A percentile compares a stretch with the other conserved stretches of the same genome.
Evolutionary conservation across 768 basidiomycete genomes (phyloP).

Genomic region (Ramaria sp.): DNA sequence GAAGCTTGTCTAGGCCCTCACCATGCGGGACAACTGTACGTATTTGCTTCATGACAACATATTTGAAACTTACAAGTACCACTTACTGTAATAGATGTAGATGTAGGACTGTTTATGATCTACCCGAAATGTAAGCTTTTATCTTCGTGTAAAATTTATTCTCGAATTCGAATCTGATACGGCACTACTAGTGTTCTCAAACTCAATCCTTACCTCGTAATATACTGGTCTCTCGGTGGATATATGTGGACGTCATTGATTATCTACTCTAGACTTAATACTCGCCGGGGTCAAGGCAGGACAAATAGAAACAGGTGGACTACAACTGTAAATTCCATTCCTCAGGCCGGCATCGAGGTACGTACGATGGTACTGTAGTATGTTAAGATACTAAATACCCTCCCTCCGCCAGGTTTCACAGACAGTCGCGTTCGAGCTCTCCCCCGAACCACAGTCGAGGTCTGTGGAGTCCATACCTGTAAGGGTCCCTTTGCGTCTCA

Average conservation of each 20-base stretch:
- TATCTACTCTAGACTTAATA: neutral
- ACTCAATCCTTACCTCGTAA: slow-evolving; percentile 4
- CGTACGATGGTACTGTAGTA: too few relatives aligned
- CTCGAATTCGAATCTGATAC: neutral
- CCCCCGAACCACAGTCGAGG: too few relatives aligned
- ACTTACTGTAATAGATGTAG: neutral
- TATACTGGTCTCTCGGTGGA: neutral
- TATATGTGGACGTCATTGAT: neutral
- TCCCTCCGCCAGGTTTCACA: too few relatives aligned
- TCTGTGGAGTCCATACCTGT: too few relatives aligned
- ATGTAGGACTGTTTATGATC: neutral
- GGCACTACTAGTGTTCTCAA: neutral
- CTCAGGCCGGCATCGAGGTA: too few relatives aligned
- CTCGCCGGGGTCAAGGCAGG: neutral
- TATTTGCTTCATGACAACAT: neutral
- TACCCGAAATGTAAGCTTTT: neutral
- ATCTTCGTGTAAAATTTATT: neutral
- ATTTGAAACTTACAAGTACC: neutral
- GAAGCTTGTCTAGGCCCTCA: neutral
- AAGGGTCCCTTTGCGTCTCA: too few relatives aligned
- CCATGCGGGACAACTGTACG: neutral
- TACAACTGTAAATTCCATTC: too few relatives aligned
- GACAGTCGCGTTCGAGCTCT: too few relatives aligned
- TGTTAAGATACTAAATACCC: too few relatives aligned
- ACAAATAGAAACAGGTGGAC: too few relatives aligned